Base-by-base conservation (phyloP, 345 rosid genomes). In the Aurinia saxatilis region DNA sequence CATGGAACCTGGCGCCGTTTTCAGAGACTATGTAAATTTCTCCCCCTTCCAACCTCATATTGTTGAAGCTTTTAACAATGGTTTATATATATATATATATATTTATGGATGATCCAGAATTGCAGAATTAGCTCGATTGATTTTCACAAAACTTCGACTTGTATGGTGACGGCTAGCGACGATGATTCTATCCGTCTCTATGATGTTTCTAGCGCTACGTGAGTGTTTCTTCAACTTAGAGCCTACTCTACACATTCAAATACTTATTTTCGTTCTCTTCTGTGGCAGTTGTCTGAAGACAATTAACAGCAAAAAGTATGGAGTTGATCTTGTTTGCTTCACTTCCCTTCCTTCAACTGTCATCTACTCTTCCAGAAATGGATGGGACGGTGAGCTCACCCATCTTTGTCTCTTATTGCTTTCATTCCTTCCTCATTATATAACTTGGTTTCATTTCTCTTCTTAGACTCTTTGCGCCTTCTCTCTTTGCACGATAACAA, bases 291-390 rank as follows among this genome's bases (percentile, higher is more conserved):
- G 99, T 78, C 75, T 93, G 74, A 88, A 88, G 80, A 82, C 92
- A n/a, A 81, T 88, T 8, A 93, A 93, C 66, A 93, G 97, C 88
- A 93, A 93, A 77, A 93, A 90, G 76, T 93, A 93, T 67, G 99
- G 99, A 6, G 96, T 93, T 64, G 99, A 90, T 79, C 79, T 87
- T 33, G 99, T 93, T 75, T 80, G 83, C 69, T 93, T 90, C 78
- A 90, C 99, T 68, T 80, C 83, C 19, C 89, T 83, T 70, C 92
- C 92, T 7, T 85, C 96, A 6, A 93, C 96, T 64, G 97, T 90
- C 58, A 87, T 90, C 79, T 93, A 90, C 79, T 87, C 97, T 29
- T 93, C 97, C 44, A 81, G 85, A 72, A 93, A 90, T 78, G 99
- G 99, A 53, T 93, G 99, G 99, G 99, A 93, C 71, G 99, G 97